Base-by-base conservation (phyloP, 768 basidiomycete species). In the Psilocybe sp. region DNA sequence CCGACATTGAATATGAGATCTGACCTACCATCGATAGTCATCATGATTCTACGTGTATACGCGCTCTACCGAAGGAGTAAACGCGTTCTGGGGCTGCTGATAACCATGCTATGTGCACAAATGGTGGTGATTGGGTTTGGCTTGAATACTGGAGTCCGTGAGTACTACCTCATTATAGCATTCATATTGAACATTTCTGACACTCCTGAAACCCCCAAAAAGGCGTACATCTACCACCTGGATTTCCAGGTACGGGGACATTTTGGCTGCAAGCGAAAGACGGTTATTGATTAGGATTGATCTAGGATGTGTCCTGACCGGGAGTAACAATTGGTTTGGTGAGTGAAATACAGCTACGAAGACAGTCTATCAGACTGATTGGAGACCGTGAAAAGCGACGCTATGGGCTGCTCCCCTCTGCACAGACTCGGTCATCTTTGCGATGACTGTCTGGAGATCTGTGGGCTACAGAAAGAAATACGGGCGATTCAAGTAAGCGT, bases 1-100 rank as follows among this genome's bases (percentile, higher is more conserved):
- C 15, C 35, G 19, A 39, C 7, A 20, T 16, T 40, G 11, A 45
- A 13, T 19, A 34, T 40, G 23, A 9, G 0, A 10, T 15, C 44
- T 45, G 5, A 45, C 28, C 31, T n/a, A 7, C 28, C 44, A 6
- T 1, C 15, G 1, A n/a, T 38, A 62, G 60, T 62, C 12, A 56
- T 53, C 15, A 57, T 62, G 60, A 62, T 59, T 19, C 42, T 62
- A 14, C 53, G 60, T 10, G 60, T 62, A n/a, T 62, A 62, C 36
- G 60, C 60, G 16, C 57, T 62, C 32, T 62, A 62, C 40, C 42
- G 53, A n/a, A 52, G 60, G 6, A 57, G 52, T 46, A 57, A 50
- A 40, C 38, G 47, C 19, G 54, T 62, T 14, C 48, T 62, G 11
- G 50, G 31, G 3, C 57, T 62, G 35, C 44, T 62, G 14, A 42